Evolutionary conservation across 2,329 filamentous ascomycete species (phyloP), one percentile per base, ranked within the genome.

Genomic region (Magnaporthiopsis incrustans): DNA sequence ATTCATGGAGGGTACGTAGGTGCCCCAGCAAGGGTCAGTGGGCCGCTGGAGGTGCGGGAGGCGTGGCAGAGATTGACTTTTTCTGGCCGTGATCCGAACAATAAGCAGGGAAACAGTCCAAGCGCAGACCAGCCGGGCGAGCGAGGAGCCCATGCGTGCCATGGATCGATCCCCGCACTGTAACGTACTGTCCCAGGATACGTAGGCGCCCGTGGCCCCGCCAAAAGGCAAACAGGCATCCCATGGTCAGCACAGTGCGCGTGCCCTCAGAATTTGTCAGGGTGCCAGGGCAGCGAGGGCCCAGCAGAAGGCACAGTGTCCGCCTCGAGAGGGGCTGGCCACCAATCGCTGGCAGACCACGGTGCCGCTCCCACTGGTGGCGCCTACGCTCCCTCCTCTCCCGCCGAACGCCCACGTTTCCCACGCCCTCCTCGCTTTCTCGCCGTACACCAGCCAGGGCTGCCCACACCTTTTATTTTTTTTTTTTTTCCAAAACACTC

Each of bases 371-470:
- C 44, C 22, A 53, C 44, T 53, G 44, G 44, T 53, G 44, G 44
- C 44, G 44, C 44, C 44, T 53, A 25, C 44, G 44, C 44, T 53
- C 44, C 44, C 44, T 53, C 44, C 44, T 30, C 30, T 53, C 44
- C 44, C 44, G 44, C 44, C 44, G 44, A 53, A 53, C 44, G 44
- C 44, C 44, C 44, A 53, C 44, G 44, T 53, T 53, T 53, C 44
- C 44, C 44, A 53, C 44, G 44, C 44, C 44, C 44, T 53, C 44
- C n/a, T 38, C 57, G 22, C 58, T 60, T 60, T 57, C 56, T 57
- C 33, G 32, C 33, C 27, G 56, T 61, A 62, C 64, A 62, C 64
- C 64, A 65, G 50, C 64, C 64, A 65, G 50, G 61, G 61, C 61
- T 56, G 33, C 63, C 57, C 63, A 64, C 64, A 64, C 63, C 63